These are phyloP conservation scores for Avena eriantha DNA, from an alignment of 176 grass and related monocot species.

Conservation along the genomic window DNA sequence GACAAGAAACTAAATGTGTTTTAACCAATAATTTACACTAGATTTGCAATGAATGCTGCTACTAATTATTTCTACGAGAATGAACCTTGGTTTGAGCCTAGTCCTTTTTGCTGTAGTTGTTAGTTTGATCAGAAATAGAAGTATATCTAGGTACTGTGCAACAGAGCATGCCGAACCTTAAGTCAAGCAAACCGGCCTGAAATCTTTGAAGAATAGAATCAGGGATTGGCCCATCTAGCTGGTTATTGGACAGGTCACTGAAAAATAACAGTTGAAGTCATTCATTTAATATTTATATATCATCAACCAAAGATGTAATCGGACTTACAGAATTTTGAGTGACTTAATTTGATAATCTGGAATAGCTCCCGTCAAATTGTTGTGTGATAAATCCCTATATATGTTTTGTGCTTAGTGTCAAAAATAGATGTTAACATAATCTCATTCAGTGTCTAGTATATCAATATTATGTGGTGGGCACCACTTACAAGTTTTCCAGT, in stretches of 20 bases:
- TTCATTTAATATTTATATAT: background rate
- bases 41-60: background rate
- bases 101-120: background rate
- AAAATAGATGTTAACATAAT: background rate
- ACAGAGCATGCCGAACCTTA: slow-evolving; percentile 35
- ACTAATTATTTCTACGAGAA: background rate
- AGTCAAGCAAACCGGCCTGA: slow-evolving; percentile 35
- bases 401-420: background rate
- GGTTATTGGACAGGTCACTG: slow-evolving; percentile 52
- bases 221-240: slow-evolving; percentile 38
- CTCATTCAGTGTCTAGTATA: background rate
- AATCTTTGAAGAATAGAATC: slow-evolving; percentile 26
- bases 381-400: slow-evolving; percentile 52
- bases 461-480: background rate
- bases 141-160: background rate
- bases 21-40: background rate
- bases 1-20: background rate
- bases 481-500: slow-evolving; percentile 25
- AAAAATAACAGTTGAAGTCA: background rate
- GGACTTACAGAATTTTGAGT: slow-evolving; percentile 44
- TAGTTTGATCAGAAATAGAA: background rate
- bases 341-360: slow-evolving; percentile 35
- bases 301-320: background rate
- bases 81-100: background rate
- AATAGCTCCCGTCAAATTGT: slow-evolving; percentile 51